Conservation (phyloP, 495 filamentous ascomycete genomes). For the Amphirosellinia nigrospora region DNA sequence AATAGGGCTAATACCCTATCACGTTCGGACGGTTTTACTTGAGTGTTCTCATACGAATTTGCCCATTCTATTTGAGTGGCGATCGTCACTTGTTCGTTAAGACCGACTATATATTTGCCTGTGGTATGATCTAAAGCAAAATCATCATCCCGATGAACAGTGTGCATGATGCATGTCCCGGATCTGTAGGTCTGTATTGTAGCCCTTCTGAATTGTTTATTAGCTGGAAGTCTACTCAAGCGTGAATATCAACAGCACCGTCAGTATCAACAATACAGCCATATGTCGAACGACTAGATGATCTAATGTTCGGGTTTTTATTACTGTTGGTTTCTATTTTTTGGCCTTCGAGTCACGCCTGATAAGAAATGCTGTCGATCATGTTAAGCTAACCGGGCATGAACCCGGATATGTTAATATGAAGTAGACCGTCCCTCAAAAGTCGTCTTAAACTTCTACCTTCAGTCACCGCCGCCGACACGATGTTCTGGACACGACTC, state of each 20-base stretch:
- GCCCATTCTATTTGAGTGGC: not conserved
- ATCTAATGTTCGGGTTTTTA: not conserved
- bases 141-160: not conserved
- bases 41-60: not conserved
- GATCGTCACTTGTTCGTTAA: not conserved
- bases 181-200: not conserved
- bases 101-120: not conserved
- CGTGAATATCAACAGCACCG: not conserved
- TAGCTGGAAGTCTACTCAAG: not conserved
- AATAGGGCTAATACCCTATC: not conserved
- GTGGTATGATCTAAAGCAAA: not conserved
- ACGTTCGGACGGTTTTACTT: not conserved
- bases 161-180: not conserved
- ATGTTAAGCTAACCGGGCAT: not conserved
- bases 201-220: not conserved
- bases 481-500: not conserved
- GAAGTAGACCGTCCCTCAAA: not conserved
- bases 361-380: not conserved
- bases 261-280: not conserved
- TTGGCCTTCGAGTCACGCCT: not conserved
- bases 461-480: not conserved
- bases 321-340: not conserved
- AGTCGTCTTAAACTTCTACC: not conserved
- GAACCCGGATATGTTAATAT: not conserved
- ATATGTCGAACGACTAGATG: not conserved